These are phyloP conservation scores for Cryphonectria radicalis DNA, from an alignment of 2,329 filamentous ascomycete species.

Conservation along the genomic window DNA sequence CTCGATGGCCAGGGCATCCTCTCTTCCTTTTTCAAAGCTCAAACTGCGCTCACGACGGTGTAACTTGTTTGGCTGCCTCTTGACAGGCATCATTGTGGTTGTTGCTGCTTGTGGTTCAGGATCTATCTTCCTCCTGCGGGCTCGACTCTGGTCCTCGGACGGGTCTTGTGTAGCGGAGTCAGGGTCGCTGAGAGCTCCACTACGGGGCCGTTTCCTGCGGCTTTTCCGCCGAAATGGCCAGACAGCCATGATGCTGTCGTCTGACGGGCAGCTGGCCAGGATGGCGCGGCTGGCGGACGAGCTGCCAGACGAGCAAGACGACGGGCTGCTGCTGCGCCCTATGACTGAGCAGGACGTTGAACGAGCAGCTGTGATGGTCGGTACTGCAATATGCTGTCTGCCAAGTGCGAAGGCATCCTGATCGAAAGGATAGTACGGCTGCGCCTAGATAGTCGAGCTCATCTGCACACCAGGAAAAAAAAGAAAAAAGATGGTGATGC, in stretches of 20 bases:
- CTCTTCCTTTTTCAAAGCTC: conserved; percentile 65
- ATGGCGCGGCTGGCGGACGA: neutral
- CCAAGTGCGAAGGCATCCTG: conserved; percentile 30
- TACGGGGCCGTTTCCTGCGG: conserved; percentile 63
- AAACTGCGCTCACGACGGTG: conserved; percentile 56
- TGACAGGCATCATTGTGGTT: conserved; percentile 37
- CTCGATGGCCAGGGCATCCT: conserved; percentile 56
- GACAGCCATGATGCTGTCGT: conserved; percentile 63
- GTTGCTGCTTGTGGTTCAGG: conserved; percentile 34
- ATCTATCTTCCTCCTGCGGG: conserved; percentile 42
- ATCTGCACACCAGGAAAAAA: conserved; percentile 12
- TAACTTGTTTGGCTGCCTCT: conserved; percentile 53
- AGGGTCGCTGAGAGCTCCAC: conserved; percentile 47
- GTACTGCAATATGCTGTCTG: conserved; percentile 22
- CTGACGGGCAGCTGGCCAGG: conserved; percentile 20
- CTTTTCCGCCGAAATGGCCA: conserved; percentile 82
- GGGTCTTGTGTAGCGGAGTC: conserved; percentile 43
- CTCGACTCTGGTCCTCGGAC: conserved; percentile 33
- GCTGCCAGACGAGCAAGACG: neutral
- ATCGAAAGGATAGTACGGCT: conserved; percentile 7
- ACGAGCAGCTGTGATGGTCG: conserved; percentile 15
- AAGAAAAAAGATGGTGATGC: neutral
- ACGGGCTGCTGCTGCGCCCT: conserved; percentile 5
- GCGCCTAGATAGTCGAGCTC: conserved; percentile 19
- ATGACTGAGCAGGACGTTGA: conserved; percentile 17